Base-by-base conservation (phyloP, 2,329 filamentous ascomycete genomes). In the Periglandula ipomoeae region DNA sequence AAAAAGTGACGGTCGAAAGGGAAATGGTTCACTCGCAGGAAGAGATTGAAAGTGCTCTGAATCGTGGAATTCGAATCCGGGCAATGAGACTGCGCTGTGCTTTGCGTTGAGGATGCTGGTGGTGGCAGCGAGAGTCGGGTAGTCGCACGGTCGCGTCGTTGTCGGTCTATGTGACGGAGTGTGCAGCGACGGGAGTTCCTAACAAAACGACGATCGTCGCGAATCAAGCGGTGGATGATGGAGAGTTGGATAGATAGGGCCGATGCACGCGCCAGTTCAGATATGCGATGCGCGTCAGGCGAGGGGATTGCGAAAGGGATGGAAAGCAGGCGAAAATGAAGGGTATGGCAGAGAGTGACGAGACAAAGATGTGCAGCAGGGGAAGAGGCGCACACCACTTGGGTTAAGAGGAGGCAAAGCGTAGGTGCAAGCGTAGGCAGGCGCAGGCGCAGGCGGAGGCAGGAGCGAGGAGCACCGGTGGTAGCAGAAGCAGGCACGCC, bases 381-480 rank as follows among this genome's bases (percentile, higher is more conserved):
- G 48, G 24, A 26, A 23, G 44, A 43, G 48, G 44, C 48, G 44
- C 39, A 43, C 45, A 47, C 45, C 26, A 46, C 27, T 38, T 27
- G 19, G 30, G 27, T 45, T 45, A 40, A 39, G 40, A 43, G 27
- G n/a, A 30, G 22, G 35, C 55, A 53, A 51, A 44, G 39, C 44
- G 42, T 50, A 53, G 42, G 44, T 44, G 26, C 51, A 49, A 37
- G 35, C 39, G 20, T 46, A 50, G 24, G 56, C 52, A 50, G 48
- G 46, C 47, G 35, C 52, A 53, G 45, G 46, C 48, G n/a, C 51
- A 51, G 24, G 45, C 44, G 4, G 45, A 52, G 48, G 49, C 43
- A 48, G 27, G 39, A 48, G 40, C 40, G 23, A 48, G 30, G 19
- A 32, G 38, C 38, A 38, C n/a, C n/a, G n/a, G n/a, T n/a, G n/a